Conservation (phyloP, 805 yeast genomes). For the Metschnikowia continentalis region DNA sequence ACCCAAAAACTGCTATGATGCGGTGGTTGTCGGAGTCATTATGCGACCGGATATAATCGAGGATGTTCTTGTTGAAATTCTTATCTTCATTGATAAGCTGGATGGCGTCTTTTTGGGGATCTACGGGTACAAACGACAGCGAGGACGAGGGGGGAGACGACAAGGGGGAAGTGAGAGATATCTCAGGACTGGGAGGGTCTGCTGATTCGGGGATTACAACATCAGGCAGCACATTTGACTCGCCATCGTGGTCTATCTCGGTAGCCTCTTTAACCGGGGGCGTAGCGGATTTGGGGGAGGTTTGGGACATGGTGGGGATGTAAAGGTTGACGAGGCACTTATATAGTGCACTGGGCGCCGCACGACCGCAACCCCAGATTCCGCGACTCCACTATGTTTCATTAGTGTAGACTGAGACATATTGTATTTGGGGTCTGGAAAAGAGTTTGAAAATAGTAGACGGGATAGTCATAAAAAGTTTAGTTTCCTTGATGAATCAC, state of each 20-base stretch:
- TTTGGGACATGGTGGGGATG: background rate
- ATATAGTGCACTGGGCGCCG: background rate
- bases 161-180: background rate
- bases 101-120: constrained; percentile 38
- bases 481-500: too few species aligned
- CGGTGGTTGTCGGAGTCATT: constrained; percentile 58
- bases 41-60: constrained; percentile 11
- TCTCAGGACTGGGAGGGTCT: too few species aligned
- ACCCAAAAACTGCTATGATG: constrained; percentile 92
- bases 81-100: constrained; percentile 65
- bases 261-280: too few species aligned
- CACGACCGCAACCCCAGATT: constrained; percentile 6
- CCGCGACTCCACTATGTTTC: background rate
- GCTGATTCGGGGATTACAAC: too few species aligned
- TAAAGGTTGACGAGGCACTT: background rate
- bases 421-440: too few species aligned
- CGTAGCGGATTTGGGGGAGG: background rate
- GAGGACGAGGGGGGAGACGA: constrained; percentile 25
- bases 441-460: too few species aligned
- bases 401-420: too few species aligned
- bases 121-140: constrained; percentile 37
- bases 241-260: too few species aligned
- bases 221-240: too few species aligned
- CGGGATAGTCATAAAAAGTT: too few species aligned
- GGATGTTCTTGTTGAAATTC: constrained; percentile 37